phyloP scores from a whole-genome alignment of 75 land plant species.

The Gnetum montanum region DNA sequence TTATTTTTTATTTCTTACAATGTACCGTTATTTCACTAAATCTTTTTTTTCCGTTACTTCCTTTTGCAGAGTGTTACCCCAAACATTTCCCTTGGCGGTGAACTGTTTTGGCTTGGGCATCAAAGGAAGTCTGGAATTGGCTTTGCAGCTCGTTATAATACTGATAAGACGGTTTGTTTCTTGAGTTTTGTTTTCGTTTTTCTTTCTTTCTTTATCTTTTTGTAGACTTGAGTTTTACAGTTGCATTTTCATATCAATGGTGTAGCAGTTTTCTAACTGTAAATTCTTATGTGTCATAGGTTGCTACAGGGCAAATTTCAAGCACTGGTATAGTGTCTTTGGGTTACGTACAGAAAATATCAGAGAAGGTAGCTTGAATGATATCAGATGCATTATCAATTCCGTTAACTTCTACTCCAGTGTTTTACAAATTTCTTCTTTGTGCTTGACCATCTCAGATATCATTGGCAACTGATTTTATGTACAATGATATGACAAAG shows the following conservation, averaged over 20 bases:
- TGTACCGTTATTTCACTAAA: not conserved
- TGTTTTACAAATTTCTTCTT: too few relatives aligned
- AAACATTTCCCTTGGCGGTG: slow-evolving; percentile 81
- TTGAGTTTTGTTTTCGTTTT: not conserved
- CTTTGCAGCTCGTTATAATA: slow-evolving; percentile 88
- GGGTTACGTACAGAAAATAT: slow-evolving; percentile 95
- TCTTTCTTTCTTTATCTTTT: not conserved
- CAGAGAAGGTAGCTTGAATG: slow-evolving; percentile 70
- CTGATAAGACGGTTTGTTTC: slow-evolving; percentile 80
- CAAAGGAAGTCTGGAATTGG: slow-evolving; percentile 96
- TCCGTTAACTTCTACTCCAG: not conserved
- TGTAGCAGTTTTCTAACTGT: not conserved
- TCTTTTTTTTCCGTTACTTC: not conserved
- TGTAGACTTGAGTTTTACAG: not conserved
- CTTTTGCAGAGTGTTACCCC: slow-evolving; percentile 86
- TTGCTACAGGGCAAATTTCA: slow-evolving; percentile 93
- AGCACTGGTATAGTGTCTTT: slow-evolving; percentile 91
- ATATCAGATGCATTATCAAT: not conserved
- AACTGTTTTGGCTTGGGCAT: slow-evolving; percentile 97
- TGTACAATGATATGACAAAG: slow-evolving; percentile 79
- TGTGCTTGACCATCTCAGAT: slow-evolving; percentile 34
- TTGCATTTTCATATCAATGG: not conserved
- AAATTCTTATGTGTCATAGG: slow-evolving; percentile 32
- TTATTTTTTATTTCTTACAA: not conserved
- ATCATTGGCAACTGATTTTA: slow-evolving; percentile 86